Base-by-base conservation (phyloP, 1,284 basidiomycete species). In the Jaminaea rosea region DNA sequence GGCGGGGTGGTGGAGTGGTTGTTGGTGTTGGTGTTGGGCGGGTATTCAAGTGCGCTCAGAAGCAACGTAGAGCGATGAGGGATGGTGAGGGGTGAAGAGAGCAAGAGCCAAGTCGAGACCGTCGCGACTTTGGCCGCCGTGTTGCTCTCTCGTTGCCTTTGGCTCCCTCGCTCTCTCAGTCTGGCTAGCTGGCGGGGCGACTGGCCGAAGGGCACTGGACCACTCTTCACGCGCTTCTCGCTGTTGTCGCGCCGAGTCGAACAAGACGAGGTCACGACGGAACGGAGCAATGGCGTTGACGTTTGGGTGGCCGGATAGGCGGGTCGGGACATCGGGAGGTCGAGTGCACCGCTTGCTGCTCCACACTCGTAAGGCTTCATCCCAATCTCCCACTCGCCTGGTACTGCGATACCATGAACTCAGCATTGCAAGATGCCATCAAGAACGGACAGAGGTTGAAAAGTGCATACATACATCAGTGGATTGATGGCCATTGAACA, bases 51-150 rank as follows among this genome's bases (percentile, higher is more conserved):
- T 42, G 54, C 46, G 63, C 63, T 65, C 62, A 60, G 58, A 62
- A 69, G 66, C 60, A 64, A 67, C 63, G 65, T 60, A 67, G 67
- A 69, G 67, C 65, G 55, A 56, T 31, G 46, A 3, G 46, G 44
- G 13, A 17, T 24, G 26, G 48, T 17, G 34, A 49, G 26, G 17
- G 46, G 13, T 31, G 45, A 19, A 28, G 19, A 23, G 17, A 42
- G 11, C 3, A 42, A 11, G 39, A 24, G 39, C 6, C 19, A 17
- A 42, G 19, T 8, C 15, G 29, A 31, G 29, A 15, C 29, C 8
- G 15, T 8, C 8, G 29, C 8, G 29, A 15, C 9, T 15, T 8
- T 31, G 29, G 29, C 29, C 29, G 29, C 8, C 29, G 29, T 31
- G 29, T 31, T 31, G 29, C 15, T 31, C 29, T 31, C 29, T 31